Evolutionary conservation across 148 eudicot genomes (phyloP).

Genomic region (Rhododendron williamsianum): DNA sequence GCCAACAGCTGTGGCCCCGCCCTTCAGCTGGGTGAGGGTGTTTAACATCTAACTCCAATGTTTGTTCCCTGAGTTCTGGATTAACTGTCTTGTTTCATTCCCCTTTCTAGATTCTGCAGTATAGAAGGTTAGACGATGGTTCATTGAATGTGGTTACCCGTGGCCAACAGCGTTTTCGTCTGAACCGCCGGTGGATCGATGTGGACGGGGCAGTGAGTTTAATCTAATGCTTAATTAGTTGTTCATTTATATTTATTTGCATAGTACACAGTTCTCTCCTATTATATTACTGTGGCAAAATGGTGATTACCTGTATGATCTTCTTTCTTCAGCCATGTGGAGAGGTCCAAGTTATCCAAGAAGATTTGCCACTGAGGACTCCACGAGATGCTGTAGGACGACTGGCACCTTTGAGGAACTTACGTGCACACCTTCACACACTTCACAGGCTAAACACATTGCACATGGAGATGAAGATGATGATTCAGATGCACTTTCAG

Average conservation of each 20-base stretch:
- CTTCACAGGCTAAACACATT: conserved; percentile 26
- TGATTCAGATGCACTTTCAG: conserved; percentile 77
- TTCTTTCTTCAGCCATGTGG: conserved; percentile 56
- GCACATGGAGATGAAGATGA: conserved; percentile 30
- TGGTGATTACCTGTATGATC: not conserved
- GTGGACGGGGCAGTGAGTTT: conserved; percentile 76
- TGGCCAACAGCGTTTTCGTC: conserved; percentile 85
- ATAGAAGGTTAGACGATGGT: conserved; percentile 84
- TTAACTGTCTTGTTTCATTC: conserved; percentile 8
- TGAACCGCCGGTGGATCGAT: conserved; percentile 76
- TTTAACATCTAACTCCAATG: not conserved
- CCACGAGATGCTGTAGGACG: conserved; percentile 82
- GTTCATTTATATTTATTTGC: conserved; percentile 10
- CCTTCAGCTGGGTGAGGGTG: not conserved
- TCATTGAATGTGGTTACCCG: conserved; percentile 83
- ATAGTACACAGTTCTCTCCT: not conserved
- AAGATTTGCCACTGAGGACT: conserved; percentile 77
- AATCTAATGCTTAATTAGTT: conserved; percentile 7
- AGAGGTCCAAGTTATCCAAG: conserved; percentile 79
- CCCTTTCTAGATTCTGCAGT: conserved; percentile 66
- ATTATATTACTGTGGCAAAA: not conserved
- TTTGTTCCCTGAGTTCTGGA: not conserved
- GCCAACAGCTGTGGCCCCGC: not conserved
- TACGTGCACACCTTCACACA: conserved; percentile 23
- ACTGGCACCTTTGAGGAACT: conserved; percentile 51